These are phyloP conservation scores for Monoraphidium neglectum DNA, from an alignment of 139 green algal species.

Conservation along the genomic window DNA sequence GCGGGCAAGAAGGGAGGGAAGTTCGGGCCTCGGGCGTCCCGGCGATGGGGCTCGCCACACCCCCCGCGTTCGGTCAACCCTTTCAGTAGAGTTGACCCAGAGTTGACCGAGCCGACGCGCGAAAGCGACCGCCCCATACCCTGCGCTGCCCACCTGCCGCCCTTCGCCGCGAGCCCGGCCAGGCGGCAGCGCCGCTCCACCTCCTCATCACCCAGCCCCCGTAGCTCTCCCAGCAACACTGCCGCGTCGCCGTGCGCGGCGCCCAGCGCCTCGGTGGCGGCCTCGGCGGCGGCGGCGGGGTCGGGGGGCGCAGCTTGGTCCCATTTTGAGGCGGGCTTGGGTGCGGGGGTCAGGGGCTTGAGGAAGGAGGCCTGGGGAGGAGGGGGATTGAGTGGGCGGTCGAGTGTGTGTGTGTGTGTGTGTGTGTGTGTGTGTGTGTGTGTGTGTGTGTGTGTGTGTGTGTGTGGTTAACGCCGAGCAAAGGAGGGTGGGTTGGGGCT, in stretches of 20 bases:
- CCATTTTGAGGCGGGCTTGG: background rate
- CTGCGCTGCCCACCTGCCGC: slow-evolving; percentile 48
- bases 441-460: no score
- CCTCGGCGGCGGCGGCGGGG: background rate
- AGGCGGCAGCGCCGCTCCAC: slow-evolving; percentile 67
- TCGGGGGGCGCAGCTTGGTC: background rate
- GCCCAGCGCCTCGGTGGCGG: background rate
- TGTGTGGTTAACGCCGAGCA: background rate
- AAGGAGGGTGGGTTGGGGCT: no score
- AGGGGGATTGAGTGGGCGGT: background rate
- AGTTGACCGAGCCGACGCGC: no score
- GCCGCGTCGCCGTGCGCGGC: background rate
- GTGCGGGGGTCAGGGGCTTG: background rate
- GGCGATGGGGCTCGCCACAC: no score
- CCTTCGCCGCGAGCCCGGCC: slow-evolving; percentile 57
- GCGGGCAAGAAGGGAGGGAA: no score
- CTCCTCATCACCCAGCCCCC: slow-evolving; percentile 55
- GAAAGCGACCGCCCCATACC: no score
- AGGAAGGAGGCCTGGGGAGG: slow-evolving; percentile 38
- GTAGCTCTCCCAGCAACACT: slow-evolving; percentile 54
- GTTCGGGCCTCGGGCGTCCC: no score
- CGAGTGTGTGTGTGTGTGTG: no score
- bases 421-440: no score
- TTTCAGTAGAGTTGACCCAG: no score
- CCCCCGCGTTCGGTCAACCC: no score